phyloP scores from a whole-genome alignment of 495 filamentous ascomycete genomes.

The Podospora tetraspora region DNA sequence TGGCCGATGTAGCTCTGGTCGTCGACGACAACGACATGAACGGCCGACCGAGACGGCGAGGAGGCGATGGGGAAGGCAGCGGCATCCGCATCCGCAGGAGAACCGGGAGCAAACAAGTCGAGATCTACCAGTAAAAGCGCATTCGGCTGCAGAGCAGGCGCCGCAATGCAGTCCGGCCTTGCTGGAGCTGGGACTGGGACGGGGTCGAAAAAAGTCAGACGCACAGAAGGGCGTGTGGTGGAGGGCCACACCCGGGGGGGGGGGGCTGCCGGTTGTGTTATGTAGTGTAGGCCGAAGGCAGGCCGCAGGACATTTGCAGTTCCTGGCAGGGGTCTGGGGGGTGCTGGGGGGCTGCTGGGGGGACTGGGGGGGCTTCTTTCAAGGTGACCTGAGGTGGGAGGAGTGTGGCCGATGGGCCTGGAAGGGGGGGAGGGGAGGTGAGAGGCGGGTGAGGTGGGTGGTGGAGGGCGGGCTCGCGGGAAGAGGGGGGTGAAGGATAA shows the following conservation, averaged over 20 bases:
- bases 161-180: slow-evolving; percentile 30
- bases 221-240: slow-evolving; percentile 27
- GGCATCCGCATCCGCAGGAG: slow-evolving; percentile 18
- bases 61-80: slow-evolving; percentile 5
- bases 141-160: slow-evolving; percentile 30
- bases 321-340: slow-evolving; percentile 26
- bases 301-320: slow-evolving; percentile 26
- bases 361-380: slow-evolving; percentile 4
- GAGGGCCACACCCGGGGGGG: slow-evolving; percentile 24
- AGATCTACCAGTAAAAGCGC: slow-evolving; percentile 27
- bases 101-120: slow-evolving; percentile 28
- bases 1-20: slow-evolving; percentile 10
- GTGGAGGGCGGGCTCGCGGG: slow-evolving; percentile 4
- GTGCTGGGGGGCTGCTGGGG: slow-evolving; percentile 12
- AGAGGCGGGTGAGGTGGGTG: slow-evolving; percentile 8
- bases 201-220: slow-evolving; percentile 30
- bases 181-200: slow-evolving; percentile 23
- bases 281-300: slow-evolving; percentile 15
- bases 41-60: background rate
- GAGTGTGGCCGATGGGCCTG: slow-evolving; percentile 15
- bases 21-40: slow-evolving; percentile 20
- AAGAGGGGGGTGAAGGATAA: slow-evolving; percentile 3
- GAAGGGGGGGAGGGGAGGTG: slow-evolving; percentile 10
- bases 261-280: slow-evolving; percentile 25
- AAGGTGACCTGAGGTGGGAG: slow-evolving; percentile 15